Percentiles rank a stretch among this genome's conserved stretches.
Evolutionary conservation across 2,329 filamentous ascomycete species (phyloP).

Genomic region (Cladorrhinum sp.): DNA sequence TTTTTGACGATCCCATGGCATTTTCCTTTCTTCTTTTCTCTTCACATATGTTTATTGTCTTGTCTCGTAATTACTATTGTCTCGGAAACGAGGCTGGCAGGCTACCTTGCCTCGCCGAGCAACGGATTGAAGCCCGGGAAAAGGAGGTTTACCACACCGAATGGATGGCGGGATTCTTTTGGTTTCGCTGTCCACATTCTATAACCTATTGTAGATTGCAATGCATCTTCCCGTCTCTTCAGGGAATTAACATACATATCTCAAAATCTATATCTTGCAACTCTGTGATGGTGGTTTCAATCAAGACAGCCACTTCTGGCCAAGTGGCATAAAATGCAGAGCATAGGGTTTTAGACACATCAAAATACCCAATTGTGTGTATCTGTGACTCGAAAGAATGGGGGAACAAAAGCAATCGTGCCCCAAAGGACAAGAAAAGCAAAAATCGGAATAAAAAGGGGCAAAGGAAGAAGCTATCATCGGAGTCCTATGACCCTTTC

Average conservation of each 20-base stretch:
- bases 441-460: too few species aligned
- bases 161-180: background rate
- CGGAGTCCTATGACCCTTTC: background rate
- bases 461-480: background rate
- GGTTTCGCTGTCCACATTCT: background rate
- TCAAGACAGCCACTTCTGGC: too few species aligned
- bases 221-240: conserved; percentile 12
- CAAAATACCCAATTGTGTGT: background rate
- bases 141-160: background rate
- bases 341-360: too few species aligned
- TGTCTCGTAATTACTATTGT: conserved; percentile 5
- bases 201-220: conserved; percentile 10
- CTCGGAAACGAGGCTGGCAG: background rate
- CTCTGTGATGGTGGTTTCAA: background rate
- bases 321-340: too few species aligned
- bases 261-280: background rate
- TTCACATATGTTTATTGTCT: background rate
- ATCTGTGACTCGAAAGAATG: background rate
- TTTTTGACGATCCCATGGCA: conserved; percentile 2
- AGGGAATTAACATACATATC: conserved; percentile 6
- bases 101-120: conserved; percentile 2
- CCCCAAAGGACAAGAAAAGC: background rate
- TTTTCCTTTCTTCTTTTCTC: conserved; percentile 7
- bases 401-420: too few species aligned
- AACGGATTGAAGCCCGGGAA: background rate